These are phyloP conservation scores for Hemisphaericaspora xylanilytica DNA, from an alignment of 1,139 yeast species.

Conservation along the genomic window DNA sequence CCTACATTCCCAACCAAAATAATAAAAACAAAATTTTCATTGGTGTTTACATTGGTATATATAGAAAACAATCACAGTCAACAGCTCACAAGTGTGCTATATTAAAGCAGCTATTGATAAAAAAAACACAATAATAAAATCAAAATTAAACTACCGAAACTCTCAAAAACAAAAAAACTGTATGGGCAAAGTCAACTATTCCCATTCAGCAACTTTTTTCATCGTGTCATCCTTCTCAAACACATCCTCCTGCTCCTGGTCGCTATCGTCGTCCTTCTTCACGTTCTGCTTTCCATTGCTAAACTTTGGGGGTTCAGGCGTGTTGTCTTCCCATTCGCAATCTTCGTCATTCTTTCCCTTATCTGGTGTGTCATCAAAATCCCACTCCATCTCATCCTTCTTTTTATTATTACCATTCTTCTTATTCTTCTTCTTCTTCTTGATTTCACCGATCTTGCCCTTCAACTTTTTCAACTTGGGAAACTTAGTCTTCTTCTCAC, in stretches of 20 bases:
- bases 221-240: neutral
- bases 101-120: too few species aligned
- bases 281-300: slow-evolving; percentile 4
- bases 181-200: too few species aligned
- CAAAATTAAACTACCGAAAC: too few species aligned
- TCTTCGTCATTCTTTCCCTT: slow-evolving; percentile 9
- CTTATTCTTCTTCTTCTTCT: slow-evolving; percentile 6
- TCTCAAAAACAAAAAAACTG: too few species aligned
- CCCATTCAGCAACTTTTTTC: too few species aligned
- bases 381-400: neutral
- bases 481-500: neutral
- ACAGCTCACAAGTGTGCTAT: too few species aligned
- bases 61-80: too few species aligned
- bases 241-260: slow-evolving; percentile 1
- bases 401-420: slow-evolving; percentile 1
- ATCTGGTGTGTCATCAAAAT: neutral
- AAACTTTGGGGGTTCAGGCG: slow-evolving; percentile 2
- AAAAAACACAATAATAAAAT: too few species aligned
- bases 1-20: neutral
- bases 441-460: slow-evolving; percentile 2
- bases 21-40: neutral
- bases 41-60: neutral
- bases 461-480: slow-evolving; percentile 1
- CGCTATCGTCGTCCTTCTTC: neutral
- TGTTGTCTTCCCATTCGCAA: neutral